Evolutionary conservation across 176 grass and related monocot genomes (phyloP).

Genomic region (Oryza australiensis): DNA sequence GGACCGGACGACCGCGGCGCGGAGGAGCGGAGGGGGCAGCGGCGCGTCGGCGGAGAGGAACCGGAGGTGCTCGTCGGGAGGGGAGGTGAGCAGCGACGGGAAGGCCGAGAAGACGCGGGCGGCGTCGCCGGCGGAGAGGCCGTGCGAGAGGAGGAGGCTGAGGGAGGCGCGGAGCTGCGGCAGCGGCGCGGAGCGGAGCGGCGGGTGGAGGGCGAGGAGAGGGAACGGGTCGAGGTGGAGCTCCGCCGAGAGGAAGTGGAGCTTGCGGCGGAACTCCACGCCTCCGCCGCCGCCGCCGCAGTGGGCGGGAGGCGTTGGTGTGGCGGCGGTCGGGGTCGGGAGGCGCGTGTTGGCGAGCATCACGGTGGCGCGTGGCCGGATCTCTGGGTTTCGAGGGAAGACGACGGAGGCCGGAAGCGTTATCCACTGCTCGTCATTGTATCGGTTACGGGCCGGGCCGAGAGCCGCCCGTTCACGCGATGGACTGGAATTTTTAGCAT

Average conservation of each 20-base stretch:
- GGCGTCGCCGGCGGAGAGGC: conserved; percentile 49
- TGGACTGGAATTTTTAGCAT: no score
- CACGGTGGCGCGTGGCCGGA: neutral
- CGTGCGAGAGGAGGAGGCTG: conserved; percentile 59
- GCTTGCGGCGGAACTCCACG: conserved; percentile 54
- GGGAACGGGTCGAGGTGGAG: conserved; percentile 64
- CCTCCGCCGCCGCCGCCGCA: conserved; percentile 14
- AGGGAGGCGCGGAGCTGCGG: conserved; percentile 46
- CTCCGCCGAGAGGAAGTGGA: conserved; percentile 46
- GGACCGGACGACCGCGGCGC: conserved; percentile 45
- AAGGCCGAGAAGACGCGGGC: conserved; percentile 50
- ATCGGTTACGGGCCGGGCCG: neutral
- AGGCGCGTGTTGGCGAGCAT: conserved; percentile 32
- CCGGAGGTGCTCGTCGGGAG: conserved; percentile 30
- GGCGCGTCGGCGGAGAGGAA: conserved; percentile 54
- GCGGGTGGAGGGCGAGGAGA: conserved; percentile 56
- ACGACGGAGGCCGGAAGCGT: neutral
- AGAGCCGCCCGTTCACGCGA: neutral
- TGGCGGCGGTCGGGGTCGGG: neutral
- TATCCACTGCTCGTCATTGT: conserved; percentile 11
- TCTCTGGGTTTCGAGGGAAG: neutral
- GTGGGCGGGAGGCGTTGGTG: neutral
- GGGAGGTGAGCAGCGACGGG: conserved; percentile 58
- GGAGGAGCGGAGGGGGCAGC: conserved; percentile 45
- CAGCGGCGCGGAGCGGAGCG: conserved; percentile 53